Base-by-base conservation (phyloP, 2,329 filamentous ascomycete genomes). In the Cladosporium austrohemisphaericum region DNA sequence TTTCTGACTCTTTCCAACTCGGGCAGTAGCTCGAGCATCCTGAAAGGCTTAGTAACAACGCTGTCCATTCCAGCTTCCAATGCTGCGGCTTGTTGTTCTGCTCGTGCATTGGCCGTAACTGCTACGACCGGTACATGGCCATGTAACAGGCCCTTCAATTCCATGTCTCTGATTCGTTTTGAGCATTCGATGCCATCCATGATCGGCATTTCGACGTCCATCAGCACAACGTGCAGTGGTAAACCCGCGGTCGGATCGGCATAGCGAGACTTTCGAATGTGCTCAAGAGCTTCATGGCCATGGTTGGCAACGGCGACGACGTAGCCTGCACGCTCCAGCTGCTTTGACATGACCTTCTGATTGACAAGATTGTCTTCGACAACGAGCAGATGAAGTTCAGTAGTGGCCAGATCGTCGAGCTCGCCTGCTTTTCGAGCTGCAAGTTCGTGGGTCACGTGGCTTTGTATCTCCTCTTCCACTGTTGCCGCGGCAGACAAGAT, bases 151-250 rank as follows among this genome's bases (percentile, higher is more conserved):
- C 80, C 79, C 37, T 78, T 72, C 32, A 67, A 69, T 61, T 90
- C 84, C 31, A 86, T 70, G 47, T 82, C 76, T 19, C 86, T 76
- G 41, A 91, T 88, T 49, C 72, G 77, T 33, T 76, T 74, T 7
- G 85, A 80, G 53, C 85, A 88, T 3, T 83, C 83, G 64, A 86
- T 79, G 28, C 86, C 86, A 59, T 89, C 84, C 86, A 90, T 89
- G 36, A 88, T 76, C 1, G 86, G 86, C 86, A 90, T 89, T 61
- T 89, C 85, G 28, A 89, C 73, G 60, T 90, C 86, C 85, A 89
- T 88, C 3, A 89, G 66, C 10, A 89, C 82, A 33, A 88, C 33
- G 9, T 49, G 43, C 3, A 58, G 46, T 0, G 53, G 56, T 14
- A 51, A 55, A 7, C 44, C 44, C 3, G 22, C 16, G 5, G 2